A percentile compares a stretch with the other conserved stretches of the same genome.
These are phyloP conservation scores for Xylaria cubensis DNA, from an alignment of 495 filamentous ascomycete genomes.

Conservation along the genomic window DNA sequence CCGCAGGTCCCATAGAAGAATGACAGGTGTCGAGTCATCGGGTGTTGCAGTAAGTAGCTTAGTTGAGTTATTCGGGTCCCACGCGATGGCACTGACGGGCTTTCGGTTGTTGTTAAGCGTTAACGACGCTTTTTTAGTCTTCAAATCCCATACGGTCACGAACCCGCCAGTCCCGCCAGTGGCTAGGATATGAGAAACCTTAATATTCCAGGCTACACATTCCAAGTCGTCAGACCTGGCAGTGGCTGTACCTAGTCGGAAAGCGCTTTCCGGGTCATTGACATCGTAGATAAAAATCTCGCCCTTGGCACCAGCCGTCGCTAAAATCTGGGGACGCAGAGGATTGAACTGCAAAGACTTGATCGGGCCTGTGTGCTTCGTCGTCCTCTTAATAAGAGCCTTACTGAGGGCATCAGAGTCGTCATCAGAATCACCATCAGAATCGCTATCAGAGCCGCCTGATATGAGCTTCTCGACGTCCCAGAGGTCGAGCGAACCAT, in stretches of 20 bases:
- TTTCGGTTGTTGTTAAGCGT: constrained; percentile 96
- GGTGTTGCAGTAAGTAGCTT: constrained; percentile 93
- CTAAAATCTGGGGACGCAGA: constrained; percentile 87
- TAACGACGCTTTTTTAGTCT: constrained; percentile 93
- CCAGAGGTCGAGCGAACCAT: constrained; percentile 95
- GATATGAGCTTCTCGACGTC: constrained; percentile 84
- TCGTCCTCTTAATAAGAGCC: constrained; percentile 82
- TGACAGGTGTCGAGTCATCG: constrained; percentile 85
- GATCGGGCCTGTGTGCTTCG: constrained; percentile 90
- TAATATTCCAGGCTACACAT: constrained; percentile 97
- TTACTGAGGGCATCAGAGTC: constrained; percentile 79
- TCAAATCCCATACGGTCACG: constrained; percentile 98
- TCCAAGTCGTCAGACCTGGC: constrained; percentile 93
- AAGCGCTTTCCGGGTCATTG: constrained; percentile 84
- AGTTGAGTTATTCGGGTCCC: constrained; percentile 94
- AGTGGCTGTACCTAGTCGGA: constrained; percentile 84
- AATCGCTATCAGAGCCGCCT: constrained; percentile 53
- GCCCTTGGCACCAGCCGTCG: constrained; percentile 91
- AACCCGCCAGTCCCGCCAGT: constrained; percentile 94
- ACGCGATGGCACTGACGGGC: constrained; percentile 92
- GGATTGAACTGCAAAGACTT: constrained; percentile 98
- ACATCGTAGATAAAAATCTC: constrained; percentile 97
- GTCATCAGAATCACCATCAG: constrained; percentile 38
- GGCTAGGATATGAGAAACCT: constrained; percentile 93
- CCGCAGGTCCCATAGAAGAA: constrained; percentile 91